Base-by-base conservation (phyloP, 1,284 basidiomycete species). In the Neotropicomus parvogracilis region DNA sequence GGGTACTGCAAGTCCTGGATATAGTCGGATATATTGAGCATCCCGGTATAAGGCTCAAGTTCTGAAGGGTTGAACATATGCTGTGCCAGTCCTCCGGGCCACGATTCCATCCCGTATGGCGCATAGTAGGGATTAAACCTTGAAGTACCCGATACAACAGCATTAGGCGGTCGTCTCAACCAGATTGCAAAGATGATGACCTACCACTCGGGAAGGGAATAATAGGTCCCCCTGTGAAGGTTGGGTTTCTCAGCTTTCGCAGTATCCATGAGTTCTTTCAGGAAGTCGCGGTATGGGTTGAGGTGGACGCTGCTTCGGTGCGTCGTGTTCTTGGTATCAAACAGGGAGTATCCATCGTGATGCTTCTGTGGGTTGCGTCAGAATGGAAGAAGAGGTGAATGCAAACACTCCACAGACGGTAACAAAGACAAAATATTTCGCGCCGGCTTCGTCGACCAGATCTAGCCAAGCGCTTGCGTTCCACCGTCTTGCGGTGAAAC, bases 371-470 rank as follows among this genome's bases (percentile, higher is more conserved):
- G 10, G 24, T 13, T 7, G n/a, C 11, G 12, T 55, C 49, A 52
- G 16, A 4, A 44, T 13, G 39, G 4, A 42, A 21, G 40, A 42
- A 24, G 40, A 49, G 4, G 24, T 40, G 2, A 19, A 21, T 8
- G 21, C 27, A 0, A 3, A 13, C 14, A n/a, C 39, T 24, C 29
- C 43, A 53, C 70, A 11, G 33, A 75, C 77, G 6, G 79, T 75
- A 16, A 79, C 77, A 29, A 80, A 65, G 14, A 83, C 79, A 55
- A 83, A 81, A 53, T 83, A 83, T 54, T 77, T 79, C 2, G 81
- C 80, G 1, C 81, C 81, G 0, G 79, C 75, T 21, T 68, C 67
- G 26, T 73, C 73, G 42, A 83, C 74, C 10, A 83, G 53, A 51
- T 80, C 72, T 1, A 81, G 55, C 80, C 80, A 83, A 35, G 67